A percentile compares a stretch with the other conserved stretches of the same genome.
phyloP scores from a whole-genome alignment of 768 basidiomycete genomes.

The Candolleomyces eurysporus region DNA sequence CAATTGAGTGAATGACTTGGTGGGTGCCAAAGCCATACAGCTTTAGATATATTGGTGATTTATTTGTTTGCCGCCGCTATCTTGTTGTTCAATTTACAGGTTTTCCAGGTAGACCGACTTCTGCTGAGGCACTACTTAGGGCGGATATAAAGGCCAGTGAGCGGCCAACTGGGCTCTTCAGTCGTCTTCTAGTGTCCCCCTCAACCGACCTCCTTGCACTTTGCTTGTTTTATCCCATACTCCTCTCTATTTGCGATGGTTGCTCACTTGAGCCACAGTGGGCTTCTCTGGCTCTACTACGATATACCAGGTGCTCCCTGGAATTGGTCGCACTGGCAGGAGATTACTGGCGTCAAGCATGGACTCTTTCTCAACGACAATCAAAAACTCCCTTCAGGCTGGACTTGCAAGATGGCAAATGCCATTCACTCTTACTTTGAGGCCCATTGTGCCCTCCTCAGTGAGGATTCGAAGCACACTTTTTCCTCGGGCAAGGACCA shows the following conservation, averaged over 20 bases:
- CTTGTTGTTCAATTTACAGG: too few relatives aligned
- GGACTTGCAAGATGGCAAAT: conserved; percentile 7
- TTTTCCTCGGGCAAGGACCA: conserved; percentile 6
- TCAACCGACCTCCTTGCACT: too few relatives aligned
- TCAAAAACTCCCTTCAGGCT: conserved; percentile 13
- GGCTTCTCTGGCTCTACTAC: conserved; percentile 15
- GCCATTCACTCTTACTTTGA: conserved; percentile 14
- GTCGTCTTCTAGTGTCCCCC: too few relatives aligned
- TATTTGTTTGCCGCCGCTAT: too few relatives aligned
- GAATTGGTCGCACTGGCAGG: conserved; percentile 16
- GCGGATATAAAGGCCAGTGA: too few relatives aligned
- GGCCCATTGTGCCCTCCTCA: conserved; percentile 1
- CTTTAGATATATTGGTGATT: too few relatives aligned
- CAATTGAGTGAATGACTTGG: too few relatives aligned
- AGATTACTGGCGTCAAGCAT: conserved; percentile 17
- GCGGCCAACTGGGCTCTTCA: too few relatives aligned
- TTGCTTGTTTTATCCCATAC: too few relatives aligned
- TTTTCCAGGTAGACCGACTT: too few relatives aligned
- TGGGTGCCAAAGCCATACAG: too few relatives aligned
- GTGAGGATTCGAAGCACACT: not conserved
- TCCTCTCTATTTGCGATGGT: not conserved
- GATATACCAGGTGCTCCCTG: conserved; percentile 11
- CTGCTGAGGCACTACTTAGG: too few relatives aligned
- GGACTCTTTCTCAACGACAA: conserved; percentile 21
- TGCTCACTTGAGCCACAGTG: conserved; percentile 3